Conservation (phyloP, 495 filamentous ascomycete genomes). For the Hypoxylon cercidicola region DNA sequence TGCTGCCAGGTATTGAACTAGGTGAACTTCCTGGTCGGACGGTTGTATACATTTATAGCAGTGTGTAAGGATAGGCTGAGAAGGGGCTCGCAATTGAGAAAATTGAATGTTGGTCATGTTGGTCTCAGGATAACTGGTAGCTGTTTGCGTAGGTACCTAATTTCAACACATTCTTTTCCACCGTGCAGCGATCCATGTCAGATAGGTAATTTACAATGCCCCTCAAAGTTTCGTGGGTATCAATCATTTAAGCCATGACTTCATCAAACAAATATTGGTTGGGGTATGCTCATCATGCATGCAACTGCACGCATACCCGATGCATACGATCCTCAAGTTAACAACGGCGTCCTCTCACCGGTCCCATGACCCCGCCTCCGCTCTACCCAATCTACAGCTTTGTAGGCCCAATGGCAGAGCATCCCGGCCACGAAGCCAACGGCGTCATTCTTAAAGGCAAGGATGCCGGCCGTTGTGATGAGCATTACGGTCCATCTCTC, state of each 20-base stretch:
- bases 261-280: slow-evolving; percentile 2
- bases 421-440: slow-evolving; percentile 87
- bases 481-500: slow-evolving; percentile 89
- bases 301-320: not conserved
- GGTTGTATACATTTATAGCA: too few species aligned
- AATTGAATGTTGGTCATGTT: too few species aligned
- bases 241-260: not conserved
- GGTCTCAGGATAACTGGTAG: too few species aligned
- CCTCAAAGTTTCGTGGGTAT: not conserved
- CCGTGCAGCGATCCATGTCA: too few species aligned
- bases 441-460: slow-evolving; percentile 91
- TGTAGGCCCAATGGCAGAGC: slow-evolving; percentile 70
- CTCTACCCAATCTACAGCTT: slow-evolving; percentile 52
- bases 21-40: too few species aligned
- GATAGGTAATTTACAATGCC: too few species aligned
- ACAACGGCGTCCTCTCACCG: slow-evolving; percentile 43
- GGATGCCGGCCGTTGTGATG: slow-evolving; percentile 78
- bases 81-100: too few species aligned
- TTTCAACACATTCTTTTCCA: too few species aligned
- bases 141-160: too few species aligned
- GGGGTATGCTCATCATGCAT: not conserved
- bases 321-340: slow-evolving; percentile 31
- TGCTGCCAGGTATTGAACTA: too few species aligned
- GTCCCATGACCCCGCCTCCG: slow-evolving; percentile 38
- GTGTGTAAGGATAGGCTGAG: too few species aligned